These are phyloP conservation scores for Talaromyces sp. DNA, from an alignment of 2,329 filamentous ascomycete genomes.

Conservation along the genomic window DNA sequence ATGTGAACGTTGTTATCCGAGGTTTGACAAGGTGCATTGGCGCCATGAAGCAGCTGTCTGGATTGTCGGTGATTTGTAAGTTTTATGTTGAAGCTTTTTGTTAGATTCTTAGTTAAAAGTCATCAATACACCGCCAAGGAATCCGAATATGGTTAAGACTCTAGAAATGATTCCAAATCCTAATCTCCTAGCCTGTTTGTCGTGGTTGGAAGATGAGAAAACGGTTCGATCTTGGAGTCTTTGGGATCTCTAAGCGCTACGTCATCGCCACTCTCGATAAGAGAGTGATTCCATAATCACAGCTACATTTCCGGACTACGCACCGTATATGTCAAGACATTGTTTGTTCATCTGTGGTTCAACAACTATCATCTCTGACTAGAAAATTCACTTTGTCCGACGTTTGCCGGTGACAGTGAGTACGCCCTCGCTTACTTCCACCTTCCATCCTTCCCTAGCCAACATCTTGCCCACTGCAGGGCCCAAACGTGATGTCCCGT, in stretches of 20 bases:
- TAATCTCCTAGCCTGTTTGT: background rate
- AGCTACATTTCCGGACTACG: background rate
- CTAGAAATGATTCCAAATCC: background rate
- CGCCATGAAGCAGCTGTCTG: slow-evolving; percentile 1
- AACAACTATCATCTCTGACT: background rate
- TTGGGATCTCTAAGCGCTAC: background rate
- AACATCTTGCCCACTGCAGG: slow-evolving; percentile 76
- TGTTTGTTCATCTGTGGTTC: background rate
- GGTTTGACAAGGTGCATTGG: background rate
- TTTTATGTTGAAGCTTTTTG: background rate
- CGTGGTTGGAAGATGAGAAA: background rate
- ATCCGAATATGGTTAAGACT: background rate
- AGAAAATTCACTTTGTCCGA: slow-evolving; percentile 2
- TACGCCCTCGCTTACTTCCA: slow-evolving; percentile 67
- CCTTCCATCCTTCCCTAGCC: slow-evolving; percentile 75
- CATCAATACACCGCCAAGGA: background rate
- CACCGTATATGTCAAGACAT: background rate
- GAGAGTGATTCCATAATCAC: slow-evolving; percentile 1
- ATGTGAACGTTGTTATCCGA: background rate
- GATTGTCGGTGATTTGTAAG: background rate
- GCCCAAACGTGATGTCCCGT: slow-evolving; percentile 71
- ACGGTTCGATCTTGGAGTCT: background rate
- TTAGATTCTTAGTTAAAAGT: background rate
- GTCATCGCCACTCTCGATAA: slow-evolving; percentile 1
- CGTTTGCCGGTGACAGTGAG: slow-evolving; percentile 63